Evolutionary conservation across 192 early-diverging fungal genomes (phyloP).

Genomic region (Dimargaris xerosporica): DNA sequence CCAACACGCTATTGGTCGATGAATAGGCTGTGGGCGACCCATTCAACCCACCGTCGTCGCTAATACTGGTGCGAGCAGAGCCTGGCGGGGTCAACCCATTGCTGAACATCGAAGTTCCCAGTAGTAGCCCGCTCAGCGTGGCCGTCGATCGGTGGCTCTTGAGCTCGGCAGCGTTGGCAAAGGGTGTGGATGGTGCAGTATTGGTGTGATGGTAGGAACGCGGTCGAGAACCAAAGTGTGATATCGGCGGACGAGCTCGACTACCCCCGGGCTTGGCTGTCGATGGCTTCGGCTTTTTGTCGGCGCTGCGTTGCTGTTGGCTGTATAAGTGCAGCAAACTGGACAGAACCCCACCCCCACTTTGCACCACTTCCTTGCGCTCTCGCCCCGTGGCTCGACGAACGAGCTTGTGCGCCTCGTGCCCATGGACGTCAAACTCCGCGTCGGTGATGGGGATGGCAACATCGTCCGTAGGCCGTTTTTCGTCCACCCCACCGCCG

Average conservation of each 20-base stretch:
- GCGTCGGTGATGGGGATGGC: not conserved
- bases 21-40: not conserved
- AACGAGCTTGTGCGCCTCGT: constrained; percentile 2
- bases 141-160: not conserved
- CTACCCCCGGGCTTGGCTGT: not conserved
- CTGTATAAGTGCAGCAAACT: constrained; percentile 6
- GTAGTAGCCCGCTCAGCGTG: constrained; percentile 6
- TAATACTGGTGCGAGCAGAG: not conserved
- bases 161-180: not conserved
- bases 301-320: not conserved
- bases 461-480: not conserved
- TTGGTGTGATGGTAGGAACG: too few relatives aligned
- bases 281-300: not conserved
- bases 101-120: constrained; percentile 8
- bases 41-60: not conserved
- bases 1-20: not conserved
- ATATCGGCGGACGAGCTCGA: too few relatives aligned
- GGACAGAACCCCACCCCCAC: not conserved
- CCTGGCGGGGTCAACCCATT: not conserved
- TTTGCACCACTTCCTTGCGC: not conserved
- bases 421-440: not conserved
- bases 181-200: too few relatives aligned
- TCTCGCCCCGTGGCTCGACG: not conserved
- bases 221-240: too few relatives aligned
- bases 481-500: too few relatives aligned